These are phyloP conservation scores for Cryptococcus deneoformans DNA, from an alignment of 1,284 basidiomycete species.

Conservation along the genomic window DNA sequence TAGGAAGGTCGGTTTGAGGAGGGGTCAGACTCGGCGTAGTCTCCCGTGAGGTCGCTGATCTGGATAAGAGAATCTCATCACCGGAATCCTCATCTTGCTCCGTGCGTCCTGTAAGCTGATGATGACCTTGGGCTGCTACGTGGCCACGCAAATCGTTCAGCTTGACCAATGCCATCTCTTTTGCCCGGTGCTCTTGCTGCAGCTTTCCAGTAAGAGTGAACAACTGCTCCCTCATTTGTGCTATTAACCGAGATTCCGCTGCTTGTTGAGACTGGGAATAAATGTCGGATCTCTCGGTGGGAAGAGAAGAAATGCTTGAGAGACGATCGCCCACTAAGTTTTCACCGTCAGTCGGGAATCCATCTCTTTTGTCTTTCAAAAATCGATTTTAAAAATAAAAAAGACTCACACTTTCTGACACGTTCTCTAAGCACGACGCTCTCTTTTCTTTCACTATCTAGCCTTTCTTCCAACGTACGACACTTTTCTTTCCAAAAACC, in stretches of 20 bases:
- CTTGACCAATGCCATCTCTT: slow-evolving; percentile 16
- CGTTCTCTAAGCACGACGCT: slow-evolving; percentile 28
- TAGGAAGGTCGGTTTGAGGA: too few relatives aligned
- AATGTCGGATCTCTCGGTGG: slow-evolving; percentile 5
- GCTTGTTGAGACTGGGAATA: slow-evolving; percentile 5
- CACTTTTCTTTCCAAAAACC: slow-evolving; percentile 40
- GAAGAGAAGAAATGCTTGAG: slow-evolving; percentile 25
- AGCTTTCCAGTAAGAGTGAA: slow-evolving; percentile 33
- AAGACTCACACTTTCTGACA: slow-evolving; percentile 40
- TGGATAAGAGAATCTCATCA: too few relatives aligned
- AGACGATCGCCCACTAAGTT: slow-evolving; percentile 28
- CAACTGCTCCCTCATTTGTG: slow-evolving; percentile 35
- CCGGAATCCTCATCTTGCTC: not conserved
- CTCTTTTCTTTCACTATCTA: slow-evolving; percentile 33
- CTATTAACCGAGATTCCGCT: slow-evolving; percentile 25
- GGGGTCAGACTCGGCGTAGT: too few relatives aligned
- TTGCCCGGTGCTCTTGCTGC: slow-evolving; percentile 37
- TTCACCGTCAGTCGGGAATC: not conserved
- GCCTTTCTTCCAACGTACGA: slow-evolving; percentile 30
- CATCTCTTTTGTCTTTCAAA: not conserved
- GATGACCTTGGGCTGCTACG: slow-evolving; percentile 3
- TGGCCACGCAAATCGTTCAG: slow-evolving; percentile 12
- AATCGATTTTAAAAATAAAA: not conserved
- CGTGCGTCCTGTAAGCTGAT: too few relatives aligned
- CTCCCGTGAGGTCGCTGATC: too few relatives aligned